A percentile compares a stretch with the other conserved stretches of the same genome.
phyloP scores from a whole-genome alignment of 2,329 filamentous ascomycete species.

The Cryphonectria japonica region DNA sequence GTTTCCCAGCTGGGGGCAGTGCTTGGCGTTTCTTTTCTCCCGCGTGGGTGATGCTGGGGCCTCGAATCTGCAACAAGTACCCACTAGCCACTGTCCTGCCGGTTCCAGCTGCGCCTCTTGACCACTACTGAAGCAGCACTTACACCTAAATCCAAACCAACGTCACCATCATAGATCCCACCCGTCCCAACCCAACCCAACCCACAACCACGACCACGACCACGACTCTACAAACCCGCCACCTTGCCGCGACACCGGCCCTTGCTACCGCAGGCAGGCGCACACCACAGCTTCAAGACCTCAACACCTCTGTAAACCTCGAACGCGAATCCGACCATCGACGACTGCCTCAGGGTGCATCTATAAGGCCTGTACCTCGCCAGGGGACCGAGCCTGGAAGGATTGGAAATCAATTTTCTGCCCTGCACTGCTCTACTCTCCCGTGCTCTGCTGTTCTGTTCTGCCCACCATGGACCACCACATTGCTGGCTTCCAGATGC shows the following conservation, averaged over 20 bases:
- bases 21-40: neutral
- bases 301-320: neutral
- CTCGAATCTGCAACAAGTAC: constrained; percentile 17
- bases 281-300: neutral
- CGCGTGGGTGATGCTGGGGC: neutral
- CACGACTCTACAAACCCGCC: no score
- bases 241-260: neutral
- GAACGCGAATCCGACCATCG: neutral
- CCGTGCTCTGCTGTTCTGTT: neutral
- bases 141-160: neutral
- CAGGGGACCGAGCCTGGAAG: neutral
- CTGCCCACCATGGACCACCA: constrained; percentile 53
- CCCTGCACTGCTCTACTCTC: neutral
- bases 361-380: neutral
- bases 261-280: neutral
- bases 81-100: constrained; percentile 12
- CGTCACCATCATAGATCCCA: constrained; percentile 3
- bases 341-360: neutral
- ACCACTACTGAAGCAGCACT: constrained; percentile 5
- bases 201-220: neutral
- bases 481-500: constrained; percentile 61
- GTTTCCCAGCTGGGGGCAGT: neutral
- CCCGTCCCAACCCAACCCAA: neutral
- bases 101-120: constrained; percentile 6
- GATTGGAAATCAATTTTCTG: neutral